Percentiles rank a stretch among this genome's conserved stretches.
These are phyloP conservation scores for Colletotrichum theobromicola DNA, from an alignment of 2,329 filamentous ascomycete species.

Conservation along the genomic window DNA sequence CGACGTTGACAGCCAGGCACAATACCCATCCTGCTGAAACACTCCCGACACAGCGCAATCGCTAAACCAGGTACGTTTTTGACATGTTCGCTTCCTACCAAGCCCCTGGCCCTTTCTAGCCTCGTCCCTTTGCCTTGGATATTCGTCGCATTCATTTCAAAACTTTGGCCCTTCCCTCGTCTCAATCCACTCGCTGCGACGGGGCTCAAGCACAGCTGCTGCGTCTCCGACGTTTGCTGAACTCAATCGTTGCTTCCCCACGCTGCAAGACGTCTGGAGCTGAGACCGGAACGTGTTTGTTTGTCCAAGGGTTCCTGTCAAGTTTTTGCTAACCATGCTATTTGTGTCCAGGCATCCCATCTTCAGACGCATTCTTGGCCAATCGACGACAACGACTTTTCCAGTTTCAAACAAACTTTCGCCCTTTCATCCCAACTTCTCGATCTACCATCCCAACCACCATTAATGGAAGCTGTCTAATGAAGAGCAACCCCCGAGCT, in stretches of 20 bases:
- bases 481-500: background rate
- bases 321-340: constrained; percentile 1
- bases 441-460: background rate
- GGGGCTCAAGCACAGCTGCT: constrained; percentile 1
- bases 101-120: background rate
- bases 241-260: background rate
- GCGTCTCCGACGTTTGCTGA: background rate
- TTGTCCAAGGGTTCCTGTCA: constrained; percentile 10
- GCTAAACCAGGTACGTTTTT: constrained; percentile 16
- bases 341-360: constrained; percentile 7
- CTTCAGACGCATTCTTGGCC: constrained; percentile 10
- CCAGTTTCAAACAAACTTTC: constrained; percentile 5
- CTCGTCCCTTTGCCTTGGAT: background rate
- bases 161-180: background rate
- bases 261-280: background rate
- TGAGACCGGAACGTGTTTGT: constrained; percentile 6
- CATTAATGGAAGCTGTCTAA: constrained; percentile 18
- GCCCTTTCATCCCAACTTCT: constrained; percentile 1
- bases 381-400: background rate
- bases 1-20: constrained; percentile 9
- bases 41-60: constrained; percentile 10
- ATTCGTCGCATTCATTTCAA: background rate
- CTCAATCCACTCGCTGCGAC: constrained; percentile 9
- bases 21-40: constrained; percentile 19
- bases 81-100: background rate